Evolutionary conservation across 371 early-diverging fungal genomes (phyloP).

Genomic region (Nematocida ironsii): DNA sequence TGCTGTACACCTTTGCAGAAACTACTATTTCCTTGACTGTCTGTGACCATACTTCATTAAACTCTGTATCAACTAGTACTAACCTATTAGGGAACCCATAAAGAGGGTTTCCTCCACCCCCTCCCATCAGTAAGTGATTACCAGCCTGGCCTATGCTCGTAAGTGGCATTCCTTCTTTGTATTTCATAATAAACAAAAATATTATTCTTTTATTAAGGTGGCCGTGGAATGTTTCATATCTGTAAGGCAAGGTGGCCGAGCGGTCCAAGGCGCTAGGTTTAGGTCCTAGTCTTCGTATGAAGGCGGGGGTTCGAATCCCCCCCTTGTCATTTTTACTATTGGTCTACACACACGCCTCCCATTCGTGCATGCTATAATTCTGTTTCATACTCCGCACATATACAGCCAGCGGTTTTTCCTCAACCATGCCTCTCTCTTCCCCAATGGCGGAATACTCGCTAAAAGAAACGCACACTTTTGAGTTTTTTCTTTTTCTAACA

Average conservation of each 20-base stretch:
- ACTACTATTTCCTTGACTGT: slow-evolving; percentile 15
- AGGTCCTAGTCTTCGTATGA: slow-evolving; percentile 38
- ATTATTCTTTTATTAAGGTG: no score
- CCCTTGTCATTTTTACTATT: slow-evolving; percentile 63
- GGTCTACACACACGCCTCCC: slow-evolving; percentile 59
- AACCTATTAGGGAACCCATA: slow-evolving; percentile 45
- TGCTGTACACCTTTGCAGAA: background rate
- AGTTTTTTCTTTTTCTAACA: background rate
- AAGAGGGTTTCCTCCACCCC: slow-evolving; percentile 46
- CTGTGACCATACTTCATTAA: background rate
- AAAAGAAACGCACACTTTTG: background rate
- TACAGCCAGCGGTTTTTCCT: background rate
- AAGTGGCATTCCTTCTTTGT: background rate
- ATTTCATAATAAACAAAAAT: background rate
- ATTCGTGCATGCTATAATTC: slow-evolving; percentile 65
- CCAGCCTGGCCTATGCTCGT: background rate
- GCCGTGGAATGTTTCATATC: no score
- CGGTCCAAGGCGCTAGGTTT: slow-evolving; percentile 8
- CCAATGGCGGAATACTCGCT: background rate
- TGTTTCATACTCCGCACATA: slow-evolving; percentile 19
- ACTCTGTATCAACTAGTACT: background rate
- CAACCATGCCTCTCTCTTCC: background rate
- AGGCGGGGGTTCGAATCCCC: slow-evolving; percentile 66
- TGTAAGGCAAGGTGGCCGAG: background rate
- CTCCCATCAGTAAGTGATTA: slow-evolving; percentile 24